Conservation (phyloP, 1,284 basidiomycete genomes). For the Ustilago crameri region DNA sequence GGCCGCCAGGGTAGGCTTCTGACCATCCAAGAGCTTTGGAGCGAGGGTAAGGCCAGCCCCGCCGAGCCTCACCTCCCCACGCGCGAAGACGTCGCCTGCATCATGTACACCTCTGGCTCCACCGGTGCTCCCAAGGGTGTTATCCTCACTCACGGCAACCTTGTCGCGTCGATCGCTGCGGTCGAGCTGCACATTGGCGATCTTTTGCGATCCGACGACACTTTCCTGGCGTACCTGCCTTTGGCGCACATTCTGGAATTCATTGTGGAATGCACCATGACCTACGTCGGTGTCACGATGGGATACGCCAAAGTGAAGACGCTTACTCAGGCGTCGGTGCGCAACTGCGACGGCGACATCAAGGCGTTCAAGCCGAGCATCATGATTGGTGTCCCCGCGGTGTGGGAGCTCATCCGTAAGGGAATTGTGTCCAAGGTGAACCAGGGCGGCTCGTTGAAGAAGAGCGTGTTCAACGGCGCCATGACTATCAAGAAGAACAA, state of each 20-base stretch:
- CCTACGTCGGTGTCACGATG: constrained; percentile 75
- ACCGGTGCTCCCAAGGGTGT: constrained; percentile 95
- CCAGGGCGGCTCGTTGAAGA: constrained; percentile 76
- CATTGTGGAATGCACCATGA: constrained; percentile 72
- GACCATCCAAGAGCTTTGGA: constrained; percentile 57
- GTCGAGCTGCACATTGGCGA: constrained; percentile 81
- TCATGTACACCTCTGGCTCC: constrained; percentile 97
- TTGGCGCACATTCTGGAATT: constrained; percentile 92
- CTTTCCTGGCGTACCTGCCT: constrained; percentile 89
- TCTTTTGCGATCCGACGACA: constrained; percentile 77
- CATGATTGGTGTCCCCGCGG: constrained; percentile 89
- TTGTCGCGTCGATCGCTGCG: constrained; percentile 84
- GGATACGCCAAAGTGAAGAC: constrained; percentile 96
- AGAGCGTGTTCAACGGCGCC: constrained; percentile 79
- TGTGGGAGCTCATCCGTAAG: constrained; percentile 80
- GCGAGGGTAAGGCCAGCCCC: constrained; percentile 70
- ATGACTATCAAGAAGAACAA: constrained; percentile 71
- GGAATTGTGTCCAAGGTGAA: constrained; percentile 84
- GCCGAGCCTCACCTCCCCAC: constrained; percentile 47
- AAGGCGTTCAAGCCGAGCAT: constrained; percentile 82
- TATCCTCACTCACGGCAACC: constrained; percentile 85
- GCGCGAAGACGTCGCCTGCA: constrained; percentile 75
- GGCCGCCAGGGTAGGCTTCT: constrained; percentile 53
- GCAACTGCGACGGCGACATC: constrained; percentile 90
- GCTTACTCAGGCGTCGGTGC: constrained; percentile 88